Conservation (phyloP, 305 asterid species). For the Caryopteris hybrid region DNA sequence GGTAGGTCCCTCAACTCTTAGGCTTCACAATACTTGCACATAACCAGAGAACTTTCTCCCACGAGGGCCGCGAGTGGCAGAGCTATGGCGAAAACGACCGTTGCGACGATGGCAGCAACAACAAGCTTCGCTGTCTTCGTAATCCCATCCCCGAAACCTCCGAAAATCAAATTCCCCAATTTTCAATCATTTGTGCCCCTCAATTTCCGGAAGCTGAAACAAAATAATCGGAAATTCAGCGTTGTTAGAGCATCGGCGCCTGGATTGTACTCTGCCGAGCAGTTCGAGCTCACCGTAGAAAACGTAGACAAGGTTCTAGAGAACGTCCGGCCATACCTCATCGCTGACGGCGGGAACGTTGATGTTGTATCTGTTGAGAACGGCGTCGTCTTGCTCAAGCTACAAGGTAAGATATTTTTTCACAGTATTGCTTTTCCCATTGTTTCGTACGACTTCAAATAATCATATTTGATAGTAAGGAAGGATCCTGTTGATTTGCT, state of each 20-base stretch:
- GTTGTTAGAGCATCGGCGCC: slow-evolving; percentile 33
- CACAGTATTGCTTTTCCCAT: background rate
- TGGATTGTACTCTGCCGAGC: slow-evolving; percentile 71
- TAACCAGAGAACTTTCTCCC: background rate
- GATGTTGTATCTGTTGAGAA: slow-evolving; percentile 73
- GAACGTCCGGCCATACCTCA: slow-evolving; percentile 83
- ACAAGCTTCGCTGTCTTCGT: slow-evolving; percentile 17
- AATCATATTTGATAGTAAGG: background rate
- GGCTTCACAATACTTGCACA: background rate
- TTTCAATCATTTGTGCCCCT: slow-evolving; percentile 14
- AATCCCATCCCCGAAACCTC: background rate
- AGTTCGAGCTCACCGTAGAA: slow-evolving; percentile 63
- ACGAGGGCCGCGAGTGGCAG: slow-evolving; percentile 20
- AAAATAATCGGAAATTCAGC: slow-evolving; percentile 11
- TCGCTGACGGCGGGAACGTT: slow-evolving; percentile 89
- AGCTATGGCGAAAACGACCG: slow-evolving; percentile 2
- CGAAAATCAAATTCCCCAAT: slow-evolving; percentile 8
- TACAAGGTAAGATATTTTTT: slow-evolving; percentile 51
- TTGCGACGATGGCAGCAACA: slow-evolving; percentile 29
- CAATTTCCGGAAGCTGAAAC: slow-evolving; percentile 22
- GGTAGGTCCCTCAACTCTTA: background rate
- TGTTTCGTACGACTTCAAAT: background rate
- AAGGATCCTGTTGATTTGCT: background rate
- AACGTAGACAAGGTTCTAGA: slow-evolving; percentile 88
- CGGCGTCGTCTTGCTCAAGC: slow-evolving; percentile 85